phyloP scores from a whole-genome alignment of 2,329 filamentous ascomycete genomes.

The Claviceps cyperi region DNA sequence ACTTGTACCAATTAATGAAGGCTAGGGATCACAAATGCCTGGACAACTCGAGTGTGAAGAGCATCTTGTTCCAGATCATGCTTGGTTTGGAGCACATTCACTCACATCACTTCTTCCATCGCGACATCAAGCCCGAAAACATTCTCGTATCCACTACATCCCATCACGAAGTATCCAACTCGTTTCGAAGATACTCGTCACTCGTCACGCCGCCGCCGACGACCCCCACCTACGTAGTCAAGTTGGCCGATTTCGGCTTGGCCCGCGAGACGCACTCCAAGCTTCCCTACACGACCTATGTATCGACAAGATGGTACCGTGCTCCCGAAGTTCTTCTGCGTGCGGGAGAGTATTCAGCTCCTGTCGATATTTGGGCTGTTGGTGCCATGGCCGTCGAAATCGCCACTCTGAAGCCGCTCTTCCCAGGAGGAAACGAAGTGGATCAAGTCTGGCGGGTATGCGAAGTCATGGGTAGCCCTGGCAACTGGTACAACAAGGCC shows the following conservation, averaged over 20 bases:
- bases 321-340: conserved; percentile 88
- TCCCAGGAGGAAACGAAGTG: conserved; percentile 95
- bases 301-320: conserved; percentile 95
- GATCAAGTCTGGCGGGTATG: conserved; percentile 98
- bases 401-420: conserved; percentile 88
- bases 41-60: conserved; percentile 86
- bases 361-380: conserved; percentile 96
- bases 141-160: conserved; percentile 90
- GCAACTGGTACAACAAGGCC: conserved; percentile 93
- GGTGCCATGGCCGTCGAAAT: conserved; percentile 98
- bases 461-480: conserved; percentile 98
- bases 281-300: conserved; percentile 92
- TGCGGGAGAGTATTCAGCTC: conserved; percentile 91
- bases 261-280: conserved; percentile 96
- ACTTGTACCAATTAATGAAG: conserved; percentile 98
- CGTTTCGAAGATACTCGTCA: conserved; percentile 84
- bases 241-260: conserved; percentile 95
- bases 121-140: conserved; percentile 98
- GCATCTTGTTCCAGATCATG: conserved; percentile 94
- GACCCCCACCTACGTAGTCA: conserved; percentile 85
- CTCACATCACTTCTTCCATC: conserved; percentile 93
- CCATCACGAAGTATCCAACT: conserved; percentile 64
- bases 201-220: conserved; percentile 91
- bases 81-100: conserved; percentile 95
- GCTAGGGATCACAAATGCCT: conserved; percentile 88